Evolutionary conservation across 176 grass and related monocot genomes (phyloP).

Genomic region (Triticum dicoccoides): DNA sequence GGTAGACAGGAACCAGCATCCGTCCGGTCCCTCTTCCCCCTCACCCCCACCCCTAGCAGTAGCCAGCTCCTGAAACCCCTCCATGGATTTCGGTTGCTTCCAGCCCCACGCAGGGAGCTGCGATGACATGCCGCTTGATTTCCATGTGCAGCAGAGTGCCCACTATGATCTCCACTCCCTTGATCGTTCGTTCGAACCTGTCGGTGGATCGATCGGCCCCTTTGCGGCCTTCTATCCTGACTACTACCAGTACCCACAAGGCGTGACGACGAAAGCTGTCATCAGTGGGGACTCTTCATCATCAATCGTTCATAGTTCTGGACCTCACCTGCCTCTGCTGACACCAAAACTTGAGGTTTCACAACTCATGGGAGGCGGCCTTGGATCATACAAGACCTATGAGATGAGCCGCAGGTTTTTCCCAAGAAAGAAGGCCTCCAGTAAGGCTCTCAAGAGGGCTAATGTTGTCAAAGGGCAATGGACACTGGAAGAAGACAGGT

Average conservation of each 20-base stretch:
- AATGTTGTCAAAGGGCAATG: conserved; percentile 92
- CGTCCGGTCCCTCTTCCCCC: not conserved
- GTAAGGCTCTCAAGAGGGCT: conserved; percentile 46
- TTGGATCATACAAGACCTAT: conserved; percentile 12
- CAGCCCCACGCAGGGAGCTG: conserved; percentile 24
- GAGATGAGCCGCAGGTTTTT: conserved; percentile 24
- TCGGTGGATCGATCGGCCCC: not conserved
- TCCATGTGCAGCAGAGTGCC: conserved; percentile 19
- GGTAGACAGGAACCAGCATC: not conserved
- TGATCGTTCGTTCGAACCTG: conserved; percentile 15
- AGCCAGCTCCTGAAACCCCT: conserved; percentile 12
- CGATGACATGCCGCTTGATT: conserved; percentile 33
- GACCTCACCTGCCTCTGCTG: conserved; percentile 21
- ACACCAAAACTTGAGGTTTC: conserved; percentile 38
- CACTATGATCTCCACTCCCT: conserved; percentile 3
- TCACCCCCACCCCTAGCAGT: not conserved
- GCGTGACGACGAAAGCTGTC: not conserved
- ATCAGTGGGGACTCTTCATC: not conserved
- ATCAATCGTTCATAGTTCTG: not conserved
- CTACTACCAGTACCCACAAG: not conserved
- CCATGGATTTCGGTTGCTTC: conserved; percentile 57
- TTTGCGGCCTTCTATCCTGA: conserved; percentile 17
- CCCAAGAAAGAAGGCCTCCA: conserved; percentile 27
- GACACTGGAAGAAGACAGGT: conserved; percentile 86
- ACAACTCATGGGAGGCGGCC: conserved; percentile 10